These are phyloP conservation scores for Pelargonium australe DNA, from an alignment of 441 rosid genomes.

Conservation along the genomic window DNA sequence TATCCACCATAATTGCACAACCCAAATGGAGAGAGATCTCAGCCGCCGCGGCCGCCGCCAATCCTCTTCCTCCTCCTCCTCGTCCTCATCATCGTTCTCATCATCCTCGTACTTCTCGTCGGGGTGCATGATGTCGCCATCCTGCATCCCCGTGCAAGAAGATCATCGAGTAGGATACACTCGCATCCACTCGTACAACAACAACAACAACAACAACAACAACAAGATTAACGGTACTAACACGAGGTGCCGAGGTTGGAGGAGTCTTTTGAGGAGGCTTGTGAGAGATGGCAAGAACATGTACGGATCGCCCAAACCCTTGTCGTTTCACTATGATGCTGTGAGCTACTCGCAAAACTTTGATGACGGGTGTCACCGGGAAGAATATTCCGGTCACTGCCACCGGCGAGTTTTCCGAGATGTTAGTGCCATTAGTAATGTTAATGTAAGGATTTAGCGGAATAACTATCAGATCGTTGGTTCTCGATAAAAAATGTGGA, in stretches of 20 bases:
- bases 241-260: conserved; percentile 37
- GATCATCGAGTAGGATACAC: conserved; percentile 35
- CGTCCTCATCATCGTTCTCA: conserved; percentile 18
- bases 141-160: conserved; percentile 42
- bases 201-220: conserved; percentile 12
- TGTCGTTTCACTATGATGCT: conserved; percentile 63
- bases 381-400: conserved; percentile 12
- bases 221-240: conserved; percentile 6
- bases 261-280: conserved; percentile 40
- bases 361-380: conserved; percentile 45
- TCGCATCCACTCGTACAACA: conserved; percentile 25
- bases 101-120: conserved; percentile 26
- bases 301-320: conserved; percentile 33
- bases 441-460: no score
- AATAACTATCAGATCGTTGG: no score
- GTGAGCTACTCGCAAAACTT: conserved; percentile 73
- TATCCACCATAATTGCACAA: neutral
- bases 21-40: neutral
- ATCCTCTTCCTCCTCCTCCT: no score
- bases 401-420: no score
- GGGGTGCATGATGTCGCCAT: conserved; percentile 41
- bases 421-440: no score
- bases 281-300: conserved; percentile 37
- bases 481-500: no score
- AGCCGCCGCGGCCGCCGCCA: neutral